Evolutionary conservation across 352 stramenopile species (phyloP).

Genomic region (Phytophthora boehmeriae): DNA sequence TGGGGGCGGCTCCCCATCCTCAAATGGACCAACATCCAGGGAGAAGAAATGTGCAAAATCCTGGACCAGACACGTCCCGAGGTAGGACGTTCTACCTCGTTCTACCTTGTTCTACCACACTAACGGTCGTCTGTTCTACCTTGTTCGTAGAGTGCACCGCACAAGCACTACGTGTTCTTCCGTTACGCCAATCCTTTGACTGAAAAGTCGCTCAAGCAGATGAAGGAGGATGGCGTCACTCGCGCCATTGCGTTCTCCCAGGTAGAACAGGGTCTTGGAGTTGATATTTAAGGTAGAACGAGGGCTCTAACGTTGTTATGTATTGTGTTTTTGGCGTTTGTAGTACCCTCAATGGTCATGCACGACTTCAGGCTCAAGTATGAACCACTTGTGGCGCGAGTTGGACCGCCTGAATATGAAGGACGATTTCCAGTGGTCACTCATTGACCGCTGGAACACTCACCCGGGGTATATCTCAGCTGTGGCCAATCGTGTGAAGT

Average conservation of each 20-base stretch:
- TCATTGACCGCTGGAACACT: slow-evolving; percentile 94
- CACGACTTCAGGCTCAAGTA: slow-evolving; percentile 96
- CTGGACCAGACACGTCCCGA: slow-evolving; percentile 89
- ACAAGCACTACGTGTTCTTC: slow-evolving; percentile 98
- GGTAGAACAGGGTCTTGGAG: slow-evolving; percentile 15
- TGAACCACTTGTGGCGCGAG: slow-evolving; percentile 91
- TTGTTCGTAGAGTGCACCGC: slow-evolving; percentile 58
- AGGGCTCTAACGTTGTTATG: neutral
- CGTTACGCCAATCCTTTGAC: slow-evolving; percentile 98
- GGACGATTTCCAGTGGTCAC: slow-evolving; percentile 81
- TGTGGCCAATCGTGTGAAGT: slow-evolving; percentile 92
- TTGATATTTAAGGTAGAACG: neutral
- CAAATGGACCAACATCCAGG: slow-evolving; percentile 97
- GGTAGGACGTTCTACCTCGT: slow-evolving; percentile 31
- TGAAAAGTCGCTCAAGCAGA: slow-evolving; percentile 95
- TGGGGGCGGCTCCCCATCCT: slow-evolving; percentile 98
- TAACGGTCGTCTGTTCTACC: slow-evolving; percentile 10
- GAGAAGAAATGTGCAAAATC: slow-evolving; percentile 89
- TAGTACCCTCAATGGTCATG: slow-evolving; percentile 99
- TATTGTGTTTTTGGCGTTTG: neutral
- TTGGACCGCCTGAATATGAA: slow-evolving; percentile 89
- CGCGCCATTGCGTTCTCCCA: slow-evolving; percentile 97
- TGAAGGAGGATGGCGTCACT: slow-evolving; percentile 94
- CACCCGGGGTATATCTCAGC: slow-evolving; percentile 95
- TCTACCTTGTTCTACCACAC: slow-evolving; percentile 3